phyloP scores from a whole-genome alignment of 495 filamentous ascomycete species.

The Articulospora tetracladia region DNA sequence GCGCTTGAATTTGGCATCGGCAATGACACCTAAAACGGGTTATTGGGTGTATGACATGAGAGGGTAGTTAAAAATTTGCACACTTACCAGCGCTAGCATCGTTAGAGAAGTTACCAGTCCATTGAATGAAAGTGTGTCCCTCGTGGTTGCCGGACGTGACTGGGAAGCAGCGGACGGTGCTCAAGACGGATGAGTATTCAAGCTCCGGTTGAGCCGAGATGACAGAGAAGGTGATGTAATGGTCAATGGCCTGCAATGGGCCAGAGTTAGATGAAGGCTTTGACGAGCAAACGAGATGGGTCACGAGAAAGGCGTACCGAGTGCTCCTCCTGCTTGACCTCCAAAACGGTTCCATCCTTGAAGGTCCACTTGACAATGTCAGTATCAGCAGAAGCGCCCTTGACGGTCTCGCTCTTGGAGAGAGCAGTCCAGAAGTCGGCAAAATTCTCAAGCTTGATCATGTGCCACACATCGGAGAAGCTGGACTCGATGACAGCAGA shows the following conservation, averaged over 20 bases:
- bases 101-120: slow-evolving; percentile 61
- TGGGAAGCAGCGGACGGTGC: slow-evolving; percentile 56
- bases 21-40: slow-evolving; percentile 51
- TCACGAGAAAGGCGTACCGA: slow-evolving; percentile 39
- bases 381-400: slow-evolving; percentile 55
- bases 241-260: slow-evolving; percentile 52
- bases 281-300: neutral
- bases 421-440: slow-evolving; percentile 56
- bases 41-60: neutral
- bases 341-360: slow-evolving; percentile 56
- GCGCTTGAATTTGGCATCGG: slow-evolving; percentile 71
- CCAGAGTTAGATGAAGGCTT: neutral
- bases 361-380: slow-evolving; percentile 63
- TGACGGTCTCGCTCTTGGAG: slow-evolving; percentile 50
- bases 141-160: slow-evolving; percentile 56
- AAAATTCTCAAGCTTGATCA: slow-evolving; percentile 62
- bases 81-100: slow-evolving; percentile 63
- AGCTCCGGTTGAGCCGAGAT: slow-evolving; percentile 58
- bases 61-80: neutral
- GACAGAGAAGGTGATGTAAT: slow-evolving; percentile 67
- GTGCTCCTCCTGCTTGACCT: slow-evolving; percentile 71
- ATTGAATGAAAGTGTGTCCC: slow-evolving; percentile 58
- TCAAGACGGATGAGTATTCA: slow-evolving; percentile 56
- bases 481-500: slow-evolving; percentile 61
- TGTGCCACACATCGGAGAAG: slow-evolving; percentile 61